phyloP scores from a whole-genome alignment of 106 monocot genomes.

The Hemerocallis citrina region DNA sequence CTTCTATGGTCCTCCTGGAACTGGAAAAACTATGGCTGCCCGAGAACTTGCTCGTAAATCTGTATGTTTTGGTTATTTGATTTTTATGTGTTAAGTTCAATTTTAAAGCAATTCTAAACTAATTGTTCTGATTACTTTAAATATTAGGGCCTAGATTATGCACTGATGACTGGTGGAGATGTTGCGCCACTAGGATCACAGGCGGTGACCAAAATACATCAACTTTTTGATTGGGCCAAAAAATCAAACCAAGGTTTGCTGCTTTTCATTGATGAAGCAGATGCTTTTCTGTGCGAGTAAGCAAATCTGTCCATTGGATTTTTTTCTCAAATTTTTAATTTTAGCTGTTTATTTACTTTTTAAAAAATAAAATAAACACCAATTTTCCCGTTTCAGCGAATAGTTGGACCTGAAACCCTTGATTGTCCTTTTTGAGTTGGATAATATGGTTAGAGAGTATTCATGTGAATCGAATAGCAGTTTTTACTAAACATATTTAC shows the following conservation, averaged over 20 bases:
- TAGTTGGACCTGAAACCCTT: too few species aligned
- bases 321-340: background rate
- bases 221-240: constrained; percentile 94
- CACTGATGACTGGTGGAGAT: constrained; percentile 97
- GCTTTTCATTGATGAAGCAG: constrained; percentile 96
- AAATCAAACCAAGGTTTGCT: constrained; percentile 79
- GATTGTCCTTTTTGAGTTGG: too few species aligned
- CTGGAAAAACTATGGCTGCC: constrained; percentile 96
- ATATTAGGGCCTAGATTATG: constrained; percentile 82
- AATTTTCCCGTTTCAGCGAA: too few species aligned
- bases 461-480: too few species aligned
- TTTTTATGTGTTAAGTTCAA: too few species aligned
- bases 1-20: constrained; percentile 97
- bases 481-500: too few species aligned
- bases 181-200: constrained; percentile 94
- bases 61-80: too few species aligned
- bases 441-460: too few species aligned
- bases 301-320: too few species aligned
- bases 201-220: constrained; percentile 99
- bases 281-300: constrained; percentile 99
- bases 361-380: too few species aligned
- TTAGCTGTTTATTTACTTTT: background rate
- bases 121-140: background rate
- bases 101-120: too few species aligned
- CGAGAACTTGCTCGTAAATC: constrained; percentile 87